Percentiles rank a stretch among this genome's conserved stretches.
These are phyloP conservation scores for Boletus coccyginus DNA, from an alignment of 768 basidiomycete genomes.

Conservation along the genomic window DNA sequence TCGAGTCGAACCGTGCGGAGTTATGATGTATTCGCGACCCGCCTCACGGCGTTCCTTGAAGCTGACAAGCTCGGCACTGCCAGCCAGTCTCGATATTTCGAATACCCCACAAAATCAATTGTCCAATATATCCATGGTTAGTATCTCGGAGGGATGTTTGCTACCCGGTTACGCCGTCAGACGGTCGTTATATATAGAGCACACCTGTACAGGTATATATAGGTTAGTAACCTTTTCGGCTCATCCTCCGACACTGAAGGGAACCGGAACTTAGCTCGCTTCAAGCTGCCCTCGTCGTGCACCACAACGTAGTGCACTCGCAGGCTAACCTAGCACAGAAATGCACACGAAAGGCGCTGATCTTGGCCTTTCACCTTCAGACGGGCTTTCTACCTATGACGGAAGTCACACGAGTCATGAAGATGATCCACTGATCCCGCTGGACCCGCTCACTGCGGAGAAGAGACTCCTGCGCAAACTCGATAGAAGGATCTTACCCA, in stretches of 20 bases:
- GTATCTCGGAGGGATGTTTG: background rate
- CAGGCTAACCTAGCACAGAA: background rate
- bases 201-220: no score
- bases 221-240: background rate
- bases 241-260: background rate
- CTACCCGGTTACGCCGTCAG: no score
- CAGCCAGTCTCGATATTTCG: no score
- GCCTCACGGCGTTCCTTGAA: no score
- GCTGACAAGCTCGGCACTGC: no score
- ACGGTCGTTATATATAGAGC: no score
- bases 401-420: constrained; percentile 9
- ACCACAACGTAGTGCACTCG: background rate
- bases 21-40: no score
- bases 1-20: no score
- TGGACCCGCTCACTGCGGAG: constrained; percentile 38
- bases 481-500: constrained; percentile 65
- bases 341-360: constrained; percentile 20
- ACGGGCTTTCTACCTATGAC: background rate
- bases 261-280: background rate
- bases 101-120: no score
- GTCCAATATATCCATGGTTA: no score
- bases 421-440: constrained; percentile 20
- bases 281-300: background rate
- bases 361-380: constrained; percentile 1
- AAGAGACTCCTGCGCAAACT: constrained; percentile 58